phyloP scores from a whole-genome alignment of 768 basidiomycete species.

The Candolleomyces efflorescens region DNA sequence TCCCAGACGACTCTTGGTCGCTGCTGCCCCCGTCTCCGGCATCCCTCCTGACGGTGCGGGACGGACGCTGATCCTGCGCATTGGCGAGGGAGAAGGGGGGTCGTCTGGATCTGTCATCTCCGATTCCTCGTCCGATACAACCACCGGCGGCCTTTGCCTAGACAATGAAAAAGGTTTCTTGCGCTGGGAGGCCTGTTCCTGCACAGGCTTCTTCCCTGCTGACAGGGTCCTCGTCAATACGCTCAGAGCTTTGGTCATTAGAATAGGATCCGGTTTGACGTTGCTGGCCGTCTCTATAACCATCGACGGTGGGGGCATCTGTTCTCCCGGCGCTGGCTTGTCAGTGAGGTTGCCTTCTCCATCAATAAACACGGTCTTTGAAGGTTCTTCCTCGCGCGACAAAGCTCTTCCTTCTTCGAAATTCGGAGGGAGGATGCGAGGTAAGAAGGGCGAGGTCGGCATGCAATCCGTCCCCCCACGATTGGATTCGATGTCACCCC shows the following conservation, averaged over 20 bases:
- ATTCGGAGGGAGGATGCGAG: constrained; percentile 5
- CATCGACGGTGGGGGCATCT: not conserved
- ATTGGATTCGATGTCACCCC: not conserved
- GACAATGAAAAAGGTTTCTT: not conserved
- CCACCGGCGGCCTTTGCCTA: not conserved
- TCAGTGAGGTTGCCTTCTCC: constrained; percentile 4
- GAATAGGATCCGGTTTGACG: not conserved
- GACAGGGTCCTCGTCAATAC: not conserved
- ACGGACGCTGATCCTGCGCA: not conserved
- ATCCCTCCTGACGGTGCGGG: no score
- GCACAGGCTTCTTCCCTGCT: not conserved
- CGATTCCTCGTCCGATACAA: not conserved
- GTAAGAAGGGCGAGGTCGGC: not conserved
- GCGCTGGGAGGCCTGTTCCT: not conserved
- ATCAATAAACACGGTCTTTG: constrained; percentile 6
- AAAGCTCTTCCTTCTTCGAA: not conserved
- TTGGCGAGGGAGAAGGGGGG: not conserved
- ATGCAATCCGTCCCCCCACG: not conserved
- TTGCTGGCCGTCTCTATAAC: not conserved
- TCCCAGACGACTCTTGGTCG: not conserved
- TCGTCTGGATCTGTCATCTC: not conserved
- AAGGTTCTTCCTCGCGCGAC: not conserved
- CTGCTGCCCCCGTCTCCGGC: not conserved
- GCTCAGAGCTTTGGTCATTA: not conserved
- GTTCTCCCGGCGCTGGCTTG: not conserved